These are phyloP conservation scores for Teunomyces gatunensis DNA, from an alignment of 805 yeast genomes.

Conservation along the genomic window DNA sequence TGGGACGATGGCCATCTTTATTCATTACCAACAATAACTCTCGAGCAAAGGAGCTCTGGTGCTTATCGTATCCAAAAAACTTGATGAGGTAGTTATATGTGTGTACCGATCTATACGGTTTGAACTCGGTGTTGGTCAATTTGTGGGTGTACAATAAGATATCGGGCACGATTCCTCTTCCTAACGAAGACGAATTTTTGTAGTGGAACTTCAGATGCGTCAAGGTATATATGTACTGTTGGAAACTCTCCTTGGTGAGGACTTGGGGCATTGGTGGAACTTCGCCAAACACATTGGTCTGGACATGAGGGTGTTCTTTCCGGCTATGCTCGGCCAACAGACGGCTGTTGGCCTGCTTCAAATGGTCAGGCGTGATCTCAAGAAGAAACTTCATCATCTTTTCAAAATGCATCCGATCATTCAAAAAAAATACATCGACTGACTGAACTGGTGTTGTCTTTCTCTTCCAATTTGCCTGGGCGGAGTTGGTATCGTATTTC, in stretches of 20 bases:
- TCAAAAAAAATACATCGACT: slow-evolving; percentile 21
- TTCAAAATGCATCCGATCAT: slow-evolving; percentile 28
- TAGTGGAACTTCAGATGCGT: slow-evolving; percentile 35
- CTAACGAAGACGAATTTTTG: slow-evolving; percentile 31
- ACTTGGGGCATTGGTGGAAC: slow-evolving; percentile 32
- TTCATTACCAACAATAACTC: slow-evolving; percentile 40
- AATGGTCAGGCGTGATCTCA: slow-evolving; percentile 28
- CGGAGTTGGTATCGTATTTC: slow-evolving; percentile 21
- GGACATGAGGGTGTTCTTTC: slow-evolving; percentile 13
- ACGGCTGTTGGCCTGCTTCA: slow-evolving; percentile 18
- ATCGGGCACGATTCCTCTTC: slow-evolving; percentile 35
- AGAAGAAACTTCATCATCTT: slow-evolving; percentile 32
- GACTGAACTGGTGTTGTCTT: slow-evolving; percentile 9
- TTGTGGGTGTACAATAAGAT: slow-evolving; percentile 38
- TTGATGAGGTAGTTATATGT: slow-evolving; percentile 40
- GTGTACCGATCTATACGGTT: slow-evolving; percentile 28
- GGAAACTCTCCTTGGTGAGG: slow-evolving; percentile 26
- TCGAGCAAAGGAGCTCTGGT: slow-evolving; percentile 40
- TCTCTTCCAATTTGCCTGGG: slow-evolving; percentile 25
- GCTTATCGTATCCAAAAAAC: slow-evolving; percentile 39
- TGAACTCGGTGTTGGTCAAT: slow-evolving; percentile 28
- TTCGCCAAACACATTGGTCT: slow-evolving; percentile 19
- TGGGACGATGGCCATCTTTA: slow-evolving; percentile 40
- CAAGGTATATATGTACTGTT: slow-evolving; percentile 33
- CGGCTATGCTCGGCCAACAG: slow-evolving; percentile 17